Conservation (phyloP, 1,284 basidiomycete species). For the Tremellales sp. region DNA sequence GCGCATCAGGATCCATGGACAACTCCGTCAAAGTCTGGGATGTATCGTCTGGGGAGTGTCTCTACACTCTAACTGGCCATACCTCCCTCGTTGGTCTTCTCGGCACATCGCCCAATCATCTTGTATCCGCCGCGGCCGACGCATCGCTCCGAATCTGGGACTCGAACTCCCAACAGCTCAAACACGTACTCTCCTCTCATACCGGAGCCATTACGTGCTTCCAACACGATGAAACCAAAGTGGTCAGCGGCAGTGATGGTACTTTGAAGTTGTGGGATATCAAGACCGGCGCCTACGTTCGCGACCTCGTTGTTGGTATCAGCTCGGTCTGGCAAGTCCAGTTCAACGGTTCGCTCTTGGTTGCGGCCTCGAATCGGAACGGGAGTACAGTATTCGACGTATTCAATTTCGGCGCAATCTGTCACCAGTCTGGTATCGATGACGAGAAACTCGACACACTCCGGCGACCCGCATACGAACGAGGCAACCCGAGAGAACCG, state of each 20-base stretch:
- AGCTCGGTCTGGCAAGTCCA: conserved; percentile 94
- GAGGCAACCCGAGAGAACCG: conserved; percentile 30
- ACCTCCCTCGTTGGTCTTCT: conserved; percentile 83
- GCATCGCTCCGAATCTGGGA: conserved; percentile 91
- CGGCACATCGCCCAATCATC: conserved; percentile 76
- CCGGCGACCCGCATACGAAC: conserved; percentile 36
- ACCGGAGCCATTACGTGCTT: conserved; percentile 95
- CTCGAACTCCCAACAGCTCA: conserved; percentile 70
- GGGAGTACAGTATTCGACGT: conserved; percentile 59
- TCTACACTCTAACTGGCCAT: conserved; percentile 76
- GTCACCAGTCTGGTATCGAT: conserved; percentile 31
- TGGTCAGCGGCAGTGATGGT: conserved; percentile 89
- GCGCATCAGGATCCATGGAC: conserved; percentile 94
- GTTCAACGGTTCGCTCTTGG: conserved; percentile 85
- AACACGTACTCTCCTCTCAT: conserved; percentile 77
- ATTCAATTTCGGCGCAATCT: conserved; percentile 39
- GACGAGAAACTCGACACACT: conserved; percentile 37
- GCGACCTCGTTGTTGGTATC: conserved; percentile 81
- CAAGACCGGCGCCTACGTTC: conserved; percentile 71
- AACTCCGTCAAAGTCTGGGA: conserved; percentile 92
- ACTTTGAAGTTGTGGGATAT: conserved; percentile 96
- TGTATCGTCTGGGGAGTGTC: conserved; percentile 69
- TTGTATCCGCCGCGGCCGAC: conserved; percentile 91
- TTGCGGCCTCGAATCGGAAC: conserved; percentile 80
- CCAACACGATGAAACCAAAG: conserved; percentile 94